Evolutionary conservation across 108 stramenopile genomes (phyloP).

Genomic region (Parietichytrium sp.): DNA sequence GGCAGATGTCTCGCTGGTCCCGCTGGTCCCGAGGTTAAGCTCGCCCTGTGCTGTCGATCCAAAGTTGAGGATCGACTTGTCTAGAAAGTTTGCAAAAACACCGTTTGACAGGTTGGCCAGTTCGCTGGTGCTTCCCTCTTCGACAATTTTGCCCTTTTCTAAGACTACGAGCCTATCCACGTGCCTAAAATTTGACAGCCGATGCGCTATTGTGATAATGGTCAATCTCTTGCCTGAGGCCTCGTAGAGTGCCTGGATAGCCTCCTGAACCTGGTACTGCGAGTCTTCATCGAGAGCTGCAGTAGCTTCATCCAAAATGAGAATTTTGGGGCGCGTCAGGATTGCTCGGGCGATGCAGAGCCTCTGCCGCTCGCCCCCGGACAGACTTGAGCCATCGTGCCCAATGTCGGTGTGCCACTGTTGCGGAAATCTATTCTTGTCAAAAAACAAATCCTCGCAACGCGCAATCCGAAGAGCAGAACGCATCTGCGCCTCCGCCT

Average conservation of each 20-base stretch:
- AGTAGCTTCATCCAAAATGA: slow-evolving; percentile 81
- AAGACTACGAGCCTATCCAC: slow-evolving; percentile 30
- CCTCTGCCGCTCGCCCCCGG: slow-evolving; percentile 48
- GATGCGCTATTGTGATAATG: slow-evolving; percentile 2
- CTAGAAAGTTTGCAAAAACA: neutral
- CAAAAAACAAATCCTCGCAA: slow-evolving; percentile 27
- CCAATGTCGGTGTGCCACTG: slow-evolving; percentile 39
- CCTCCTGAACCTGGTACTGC: slow-evolving; percentile 56
- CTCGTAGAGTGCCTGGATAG: slow-evolving; percentile 43
- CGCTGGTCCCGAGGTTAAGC: too few species aligned
- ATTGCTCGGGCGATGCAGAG: slow-evolving; percentile 58
- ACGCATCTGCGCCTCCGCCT: slow-evolving; percentile 3
- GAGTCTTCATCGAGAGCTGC: slow-evolving; percentile 56
- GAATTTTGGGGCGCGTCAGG: slow-evolving; percentile 72
- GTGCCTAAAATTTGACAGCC: slow-evolving; percentile 21
- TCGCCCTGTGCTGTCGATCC: neutral
- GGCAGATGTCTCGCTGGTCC: too few species aligned
- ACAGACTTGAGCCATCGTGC: slow-evolving; percentile 27
- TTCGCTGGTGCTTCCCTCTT: neutral
- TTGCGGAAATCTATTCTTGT: slow-evolving; percentile 16
- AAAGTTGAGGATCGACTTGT: neutral
- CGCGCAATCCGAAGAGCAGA: slow-evolving; percentile 29
- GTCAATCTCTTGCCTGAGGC: neutral
- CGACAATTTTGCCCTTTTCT: slow-evolving; percentile 22
- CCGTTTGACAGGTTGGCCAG: slow-evolving; percentile 2